A percentile compares a stretch with the other conserved stretches of the same genome.
Evolutionary conservation across 2,329 filamentous ascomycete species (phyloP).

Genomic region (Cordyceps militaris): DNA sequence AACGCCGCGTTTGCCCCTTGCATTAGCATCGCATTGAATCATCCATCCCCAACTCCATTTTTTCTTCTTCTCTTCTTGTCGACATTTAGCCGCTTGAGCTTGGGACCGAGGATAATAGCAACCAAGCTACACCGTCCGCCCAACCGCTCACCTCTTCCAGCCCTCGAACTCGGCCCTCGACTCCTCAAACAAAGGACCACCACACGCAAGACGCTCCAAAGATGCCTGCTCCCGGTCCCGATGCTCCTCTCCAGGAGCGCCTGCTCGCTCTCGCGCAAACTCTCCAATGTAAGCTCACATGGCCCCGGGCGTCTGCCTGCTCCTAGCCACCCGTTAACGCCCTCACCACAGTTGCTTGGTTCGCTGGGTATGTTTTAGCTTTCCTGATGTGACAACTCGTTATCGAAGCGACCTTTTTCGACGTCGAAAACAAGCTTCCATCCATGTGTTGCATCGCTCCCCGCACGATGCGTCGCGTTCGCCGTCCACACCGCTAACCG

Average conservation of each 20-base stretch:
- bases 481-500: conserved; percentile 12
- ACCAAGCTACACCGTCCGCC: neutral
- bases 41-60: neutral
- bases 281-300: conserved; percentile 69
- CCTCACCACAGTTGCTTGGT: conserved; percentile 60
- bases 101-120: neutral
- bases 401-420: too few relatives aligned
- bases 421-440: neutral
- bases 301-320: conserved; percentile 17
- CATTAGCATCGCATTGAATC: neutral
- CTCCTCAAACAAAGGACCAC: neutral
- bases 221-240: conserved; percentile 29
- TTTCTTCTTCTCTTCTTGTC: neutral
- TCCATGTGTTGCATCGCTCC: conserved; percentile 9
- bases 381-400: conserved; percentile 4
- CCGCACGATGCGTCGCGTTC: neutral
- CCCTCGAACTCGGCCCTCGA: neutral
- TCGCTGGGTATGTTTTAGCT: conserved; percentile 59
- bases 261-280: conserved; percentile 76
- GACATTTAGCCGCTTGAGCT: neutral
- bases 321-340: conserved; percentile 26
- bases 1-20: neutral
- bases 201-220: neutral
- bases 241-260: conserved; percentile 65
- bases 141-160: conserved; percentile 1